These are phyloP conservation scores for Chlamydomonas eustigma DNA, from an alignment of 139 green algal genomes.

Conservation along the genomic window DNA sequence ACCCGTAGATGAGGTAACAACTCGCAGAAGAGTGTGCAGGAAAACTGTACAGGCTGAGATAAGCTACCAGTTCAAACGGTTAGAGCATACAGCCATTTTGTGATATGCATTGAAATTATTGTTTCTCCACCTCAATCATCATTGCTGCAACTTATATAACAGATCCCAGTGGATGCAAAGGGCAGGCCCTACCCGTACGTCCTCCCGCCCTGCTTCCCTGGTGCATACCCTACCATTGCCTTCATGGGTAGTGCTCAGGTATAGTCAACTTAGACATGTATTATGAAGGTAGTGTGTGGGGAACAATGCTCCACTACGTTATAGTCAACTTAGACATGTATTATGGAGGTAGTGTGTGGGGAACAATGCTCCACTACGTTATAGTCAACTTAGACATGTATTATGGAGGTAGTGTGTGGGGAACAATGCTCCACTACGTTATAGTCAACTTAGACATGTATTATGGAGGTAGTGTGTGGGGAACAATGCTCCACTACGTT, in stretches of 20 bases:
- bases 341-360: background rate
- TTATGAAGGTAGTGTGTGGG: too few species aligned
- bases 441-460: too few species aligned
- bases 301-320: background rate
- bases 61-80: too few species aligned
- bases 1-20: too few species aligned
- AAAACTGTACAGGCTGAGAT: too few species aligned
- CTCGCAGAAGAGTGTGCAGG: too few species aligned
- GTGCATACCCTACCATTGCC: constrained; percentile 33
- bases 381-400: background rate
- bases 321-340: background rate
- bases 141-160: background rate
- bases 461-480: too few species aligned
- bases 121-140: too few species aligned
- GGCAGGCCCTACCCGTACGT: constrained; percentile 34
- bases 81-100: too few species aligned
- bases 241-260: constrained; percentile 14
- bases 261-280: background rate
- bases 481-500: too few species aligned
- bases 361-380: background rate
- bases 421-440: too few species aligned
- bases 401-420: background rate
- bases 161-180: constrained; percentile 28
- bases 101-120: too few species aligned
- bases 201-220: constrained; percentile 25